A percentile compares a stretch with the other conserved stretches of the same genome.
Conservation (phyloP, 345 rosid genomes). For the Acer negundo region DNA sequence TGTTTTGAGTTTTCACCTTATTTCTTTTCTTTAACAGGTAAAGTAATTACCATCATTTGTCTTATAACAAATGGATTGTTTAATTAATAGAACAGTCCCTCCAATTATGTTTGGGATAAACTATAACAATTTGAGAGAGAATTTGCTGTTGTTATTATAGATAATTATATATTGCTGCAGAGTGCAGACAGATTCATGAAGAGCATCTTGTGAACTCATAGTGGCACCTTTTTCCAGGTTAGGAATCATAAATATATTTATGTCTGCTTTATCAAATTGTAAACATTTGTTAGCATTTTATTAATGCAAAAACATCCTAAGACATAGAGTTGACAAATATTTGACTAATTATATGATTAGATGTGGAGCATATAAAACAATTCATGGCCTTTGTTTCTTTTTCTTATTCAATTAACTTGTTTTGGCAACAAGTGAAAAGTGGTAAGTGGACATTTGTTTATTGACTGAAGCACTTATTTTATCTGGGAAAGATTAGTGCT, state of each 20-base stretch:
- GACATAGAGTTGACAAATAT: too few species aligned
- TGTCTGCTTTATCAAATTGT: background rate
- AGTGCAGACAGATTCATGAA: too few species aligned
- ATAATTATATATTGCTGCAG: background rate
- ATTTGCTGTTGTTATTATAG: too few species aligned
- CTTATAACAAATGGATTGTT: too few species aligned
- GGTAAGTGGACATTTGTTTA: slow-evolving; percentile 7
- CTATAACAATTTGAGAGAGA: background rate
- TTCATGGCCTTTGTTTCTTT: background rate
- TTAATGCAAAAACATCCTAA: background rate
- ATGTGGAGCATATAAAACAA: background rate
- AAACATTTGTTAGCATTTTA: background rate
- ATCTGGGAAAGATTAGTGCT: background rate
- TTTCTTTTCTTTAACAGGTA: too few species aligned
- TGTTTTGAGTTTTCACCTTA: too few species aligned
- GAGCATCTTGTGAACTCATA: background rate
- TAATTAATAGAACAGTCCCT: too few species aligned
- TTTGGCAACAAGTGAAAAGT: background rate
- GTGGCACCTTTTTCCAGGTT: background rate
- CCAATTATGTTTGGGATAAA: too few species aligned
- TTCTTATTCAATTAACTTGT: background rate
- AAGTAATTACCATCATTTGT: too few species aligned
- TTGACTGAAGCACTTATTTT: background rate
- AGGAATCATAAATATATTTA: background rate
- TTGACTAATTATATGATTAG: background rate